Evolutionary conservation across 2,329 filamentous ascomycete species (phyloP).

Genomic region (Ophiognomonia clavigignenti-juglandacearum): DNA sequence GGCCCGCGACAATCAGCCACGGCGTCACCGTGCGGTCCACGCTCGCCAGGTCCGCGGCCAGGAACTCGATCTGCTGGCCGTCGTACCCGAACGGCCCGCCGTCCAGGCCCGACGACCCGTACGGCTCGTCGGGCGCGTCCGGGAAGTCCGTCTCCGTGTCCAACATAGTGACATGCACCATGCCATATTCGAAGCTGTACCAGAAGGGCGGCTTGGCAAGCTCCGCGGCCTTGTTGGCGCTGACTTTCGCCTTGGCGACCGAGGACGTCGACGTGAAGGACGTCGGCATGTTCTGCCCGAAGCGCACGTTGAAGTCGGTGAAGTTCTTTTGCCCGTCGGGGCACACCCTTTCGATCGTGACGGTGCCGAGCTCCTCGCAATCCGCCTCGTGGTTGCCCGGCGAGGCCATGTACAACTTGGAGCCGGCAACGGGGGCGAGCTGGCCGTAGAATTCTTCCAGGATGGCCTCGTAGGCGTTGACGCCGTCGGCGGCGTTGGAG

Average conservation of each 20-base stretch:
- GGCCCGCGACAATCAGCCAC: slow-evolving; percentile 42
- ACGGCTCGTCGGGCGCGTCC: slow-evolving; percentile 39
- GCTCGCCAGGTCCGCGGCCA: slow-evolving; percentile 49
- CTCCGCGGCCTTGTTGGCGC: slow-evolving; percentile 38
- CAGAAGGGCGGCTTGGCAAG: slow-evolving; percentile 51
- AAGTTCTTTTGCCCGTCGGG: slow-evolving; percentile 54
- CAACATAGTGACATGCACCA: slow-evolving; percentile 50
- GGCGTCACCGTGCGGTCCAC: slow-evolving; percentile 52
- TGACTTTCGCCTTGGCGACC: slow-evolving; percentile 33
- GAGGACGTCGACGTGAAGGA: slow-evolving; percentile 44
- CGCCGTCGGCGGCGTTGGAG: slow-evolving; percentile 41
- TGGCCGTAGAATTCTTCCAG: slow-evolving; percentile 53
- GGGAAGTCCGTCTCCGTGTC: slow-evolving; percentile 54
- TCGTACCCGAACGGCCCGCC: slow-evolving; percentile 44
- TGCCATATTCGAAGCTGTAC: slow-evolving; percentile 57
- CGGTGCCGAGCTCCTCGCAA: slow-evolving; percentile 37
- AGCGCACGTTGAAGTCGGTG: slow-evolving; percentile 54
- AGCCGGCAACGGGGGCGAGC: slow-evolving; percentile 46
- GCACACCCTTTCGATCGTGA: slow-evolving; percentile 27
- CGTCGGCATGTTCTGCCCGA: slow-evolving; percentile 46
- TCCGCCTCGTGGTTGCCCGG: slow-evolving; percentile 57
- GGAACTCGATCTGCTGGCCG: slow-evolving; percentile 48
- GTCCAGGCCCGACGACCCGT: slow-evolving; percentile 36
- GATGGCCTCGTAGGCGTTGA: slow-evolving; percentile 51
- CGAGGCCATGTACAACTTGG: slow-evolving; percentile 51